Evolutionary conservation across 441 rosid genomes (phyloP).

Genomic region (Aleurites moluccanus): DNA sequence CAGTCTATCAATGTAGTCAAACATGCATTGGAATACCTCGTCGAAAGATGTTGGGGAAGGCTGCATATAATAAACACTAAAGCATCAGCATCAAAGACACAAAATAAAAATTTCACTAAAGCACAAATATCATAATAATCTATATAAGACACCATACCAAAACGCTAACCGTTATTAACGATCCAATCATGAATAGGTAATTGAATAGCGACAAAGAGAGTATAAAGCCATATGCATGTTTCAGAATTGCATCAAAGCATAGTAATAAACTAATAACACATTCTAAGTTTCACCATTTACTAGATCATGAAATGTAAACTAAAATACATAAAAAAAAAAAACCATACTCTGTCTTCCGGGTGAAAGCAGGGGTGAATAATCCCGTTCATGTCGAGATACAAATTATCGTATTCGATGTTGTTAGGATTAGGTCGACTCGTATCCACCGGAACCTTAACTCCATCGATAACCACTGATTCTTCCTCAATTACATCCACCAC

Average conservation of each 20-base stretch:
- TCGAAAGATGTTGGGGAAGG: slow-evolving; percentile 77
- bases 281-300: not conserved
- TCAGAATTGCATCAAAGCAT: too few species aligned
- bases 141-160: not conserved
- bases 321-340: not conserved
- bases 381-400: slow-evolving; percentile 93
- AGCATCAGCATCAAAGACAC: not conserved
- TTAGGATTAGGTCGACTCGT: slow-evolving; percentile 80
- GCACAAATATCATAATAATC: not conserved
- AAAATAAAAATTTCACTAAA: not conserved
- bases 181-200: not conserved
- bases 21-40: slow-evolving; percentile 84
- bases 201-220: not conserved
- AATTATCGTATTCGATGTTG: slow-evolving; percentile 70
- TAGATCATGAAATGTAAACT: not conserved
- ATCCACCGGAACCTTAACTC: slow-evolving; percentile 74
- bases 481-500: slow-evolving; percentile 75
- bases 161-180: not conserved
- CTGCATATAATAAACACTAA: slow-evolving; percentile 40
- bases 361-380: slow-evolving; percentile 94
- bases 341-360: slow-evolving; percentile 79
- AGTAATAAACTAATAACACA: not conserved
- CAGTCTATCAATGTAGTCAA: slow-evolving; percentile 86
- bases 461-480: slow-evolving; percentile 71
- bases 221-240: not conserved